Evolutionary conservation across 2,329 filamentous ascomycete species (phyloP).

Genomic region (Pseudopyricularia cyperi): DNA sequence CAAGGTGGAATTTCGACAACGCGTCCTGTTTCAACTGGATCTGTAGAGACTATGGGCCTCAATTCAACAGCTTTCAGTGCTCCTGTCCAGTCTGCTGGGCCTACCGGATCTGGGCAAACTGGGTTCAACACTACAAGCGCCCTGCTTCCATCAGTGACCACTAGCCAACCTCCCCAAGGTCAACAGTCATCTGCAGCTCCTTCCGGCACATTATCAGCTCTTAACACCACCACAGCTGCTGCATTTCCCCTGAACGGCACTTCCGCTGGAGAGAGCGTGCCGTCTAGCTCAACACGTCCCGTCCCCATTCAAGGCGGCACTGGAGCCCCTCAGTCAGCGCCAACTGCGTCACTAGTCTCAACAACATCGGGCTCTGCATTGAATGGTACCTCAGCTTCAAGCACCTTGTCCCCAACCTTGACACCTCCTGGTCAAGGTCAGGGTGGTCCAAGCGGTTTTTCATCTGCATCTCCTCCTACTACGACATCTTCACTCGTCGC

Average conservation of each 20-base stretch:
- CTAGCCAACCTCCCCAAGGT: not conserved
- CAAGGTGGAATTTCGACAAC: not conserved
- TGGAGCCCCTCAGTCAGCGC: not conserved
- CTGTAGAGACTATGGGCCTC: not conserved
- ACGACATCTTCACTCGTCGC: not conserved
- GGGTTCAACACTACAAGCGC: not conserved
- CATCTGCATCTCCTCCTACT: not conserved
- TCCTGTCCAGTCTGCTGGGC: not conserved
- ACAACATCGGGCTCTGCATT: not conserved
- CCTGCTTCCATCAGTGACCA: not conserved
- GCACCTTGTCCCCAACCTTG: not conserved
- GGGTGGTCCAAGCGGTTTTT: not conserved
- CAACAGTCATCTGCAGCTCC: not conserved
- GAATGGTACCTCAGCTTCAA: not conserved
- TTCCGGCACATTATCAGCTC: not conserved
- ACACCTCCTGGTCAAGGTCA: not conserved
- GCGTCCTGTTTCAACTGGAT: not conserved
- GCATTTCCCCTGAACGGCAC: not conserved
- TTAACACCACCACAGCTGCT: not conserved
- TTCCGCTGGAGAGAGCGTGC: not conserved
- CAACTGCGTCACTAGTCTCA: not conserved
- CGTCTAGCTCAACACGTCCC: not conserved
- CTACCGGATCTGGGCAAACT: not conserved
- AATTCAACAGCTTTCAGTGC: not conserved
- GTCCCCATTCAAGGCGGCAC: not conserved